A percentile compares a stretch with the other conserved stretches of the same genome.
Conservation (phyloP, 805 yeast species). For the Lipomyces lipofer region DNA sequence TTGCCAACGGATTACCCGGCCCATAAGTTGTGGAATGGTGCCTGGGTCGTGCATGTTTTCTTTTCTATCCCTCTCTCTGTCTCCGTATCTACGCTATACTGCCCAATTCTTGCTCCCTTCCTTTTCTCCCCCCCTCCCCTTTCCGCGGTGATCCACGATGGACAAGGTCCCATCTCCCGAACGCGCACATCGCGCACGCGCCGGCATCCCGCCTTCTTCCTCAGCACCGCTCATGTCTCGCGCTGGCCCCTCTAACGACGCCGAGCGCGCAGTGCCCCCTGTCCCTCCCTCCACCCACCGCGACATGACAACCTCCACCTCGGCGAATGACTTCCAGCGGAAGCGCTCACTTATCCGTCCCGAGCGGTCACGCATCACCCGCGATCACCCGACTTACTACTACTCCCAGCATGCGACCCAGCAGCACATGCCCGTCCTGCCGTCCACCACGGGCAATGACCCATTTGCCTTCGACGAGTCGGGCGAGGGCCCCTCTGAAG, state of each 20-base stretch:
- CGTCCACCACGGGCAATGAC: constrained; percentile 72
- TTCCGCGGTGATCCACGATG: neutral
- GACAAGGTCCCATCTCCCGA: neutral
- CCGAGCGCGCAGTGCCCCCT: constrained; percentile 11
- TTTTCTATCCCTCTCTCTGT: no score
- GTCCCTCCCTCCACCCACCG: constrained; percentile 3
- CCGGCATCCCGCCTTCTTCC: constrained; percentile 19
- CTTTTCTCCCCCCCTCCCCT: neutral
- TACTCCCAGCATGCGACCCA: constrained; percentile 73
- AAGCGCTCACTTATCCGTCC: constrained; percentile 80
- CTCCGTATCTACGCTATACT: no score
- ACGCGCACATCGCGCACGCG: no score
- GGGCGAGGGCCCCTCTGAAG: neutral
- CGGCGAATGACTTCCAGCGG: constrained; percentile 35
- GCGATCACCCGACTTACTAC: constrained; percentile 73
- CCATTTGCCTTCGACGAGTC: constrained; percentile 42
- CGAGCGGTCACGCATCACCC: constrained; percentile 69
- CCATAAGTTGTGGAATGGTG: no score
- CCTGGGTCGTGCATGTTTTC: no score
- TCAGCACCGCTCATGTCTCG: constrained; percentile 21
- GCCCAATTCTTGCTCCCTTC: no score
- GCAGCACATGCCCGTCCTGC: constrained; percentile 61
- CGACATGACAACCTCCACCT: constrained; percentile 18
- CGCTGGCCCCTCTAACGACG: neutral
- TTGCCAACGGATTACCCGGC: no score